These are phyloP conservation scores for Onygenales sp. DNA, from an alignment of 2,329 filamentous ascomycete species.

Conservation along the genomic window DNA sequence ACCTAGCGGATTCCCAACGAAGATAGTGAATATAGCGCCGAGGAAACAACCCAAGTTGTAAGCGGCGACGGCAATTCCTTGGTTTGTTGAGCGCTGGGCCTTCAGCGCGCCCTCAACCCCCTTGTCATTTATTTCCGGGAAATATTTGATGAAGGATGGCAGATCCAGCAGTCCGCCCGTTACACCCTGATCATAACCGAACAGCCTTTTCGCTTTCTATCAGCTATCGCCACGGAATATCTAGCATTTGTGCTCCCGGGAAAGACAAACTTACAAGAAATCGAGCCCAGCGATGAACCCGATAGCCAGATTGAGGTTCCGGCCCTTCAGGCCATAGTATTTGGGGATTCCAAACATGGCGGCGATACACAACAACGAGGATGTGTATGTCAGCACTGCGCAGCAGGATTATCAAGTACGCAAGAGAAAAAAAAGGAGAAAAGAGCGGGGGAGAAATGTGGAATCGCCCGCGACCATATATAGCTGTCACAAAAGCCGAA, in stretches of 20 bases:
- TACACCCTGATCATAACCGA: constrained; percentile 35
- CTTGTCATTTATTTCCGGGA: constrained; percentile 30
- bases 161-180: constrained; percentile 37
- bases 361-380: neutral
- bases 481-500: neutral
- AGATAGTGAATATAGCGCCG: constrained; percentile 15
- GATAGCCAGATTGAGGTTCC: constrained; percentile 1
- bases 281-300: neutral
- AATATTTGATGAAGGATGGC: constrained; percentile 30
- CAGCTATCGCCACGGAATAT: too few relatives aligned
- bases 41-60: constrained; percentile 23
- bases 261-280: neutral
- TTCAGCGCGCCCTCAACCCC: neutral
- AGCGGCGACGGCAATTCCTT: constrained; percentile 21
- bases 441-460: neutral
- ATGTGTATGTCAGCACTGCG: too few relatives aligned
- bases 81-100: constrained; percentile 9
- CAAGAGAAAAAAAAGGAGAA: neutral
- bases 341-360: neutral
- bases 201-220: constrained; percentile 14
- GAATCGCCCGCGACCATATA: neutral
- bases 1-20: constrained; percentile 15
- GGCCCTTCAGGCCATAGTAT: constrained; percentile 1
- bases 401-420: too few relatives aligned
- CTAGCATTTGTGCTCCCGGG: neutral